These are phyloP conservation scores for Suhomyces ambrosiae DNA, from an alignment of 1,139 yeast species.

Conservation along the genomic window DNA sequence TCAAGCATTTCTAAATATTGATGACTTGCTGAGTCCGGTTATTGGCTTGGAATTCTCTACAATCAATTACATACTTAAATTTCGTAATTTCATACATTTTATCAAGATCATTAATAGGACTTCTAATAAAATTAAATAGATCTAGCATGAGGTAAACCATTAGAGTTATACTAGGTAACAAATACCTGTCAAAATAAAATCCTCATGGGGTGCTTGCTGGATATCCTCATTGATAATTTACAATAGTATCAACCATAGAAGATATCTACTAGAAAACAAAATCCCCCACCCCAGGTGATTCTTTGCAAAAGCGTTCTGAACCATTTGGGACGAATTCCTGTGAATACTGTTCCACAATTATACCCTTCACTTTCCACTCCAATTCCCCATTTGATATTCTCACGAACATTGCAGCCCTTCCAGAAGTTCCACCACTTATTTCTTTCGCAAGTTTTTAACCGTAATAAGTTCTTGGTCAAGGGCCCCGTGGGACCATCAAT, in stretches of 20 bases:
- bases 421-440: slow-evolving; percentile 81
- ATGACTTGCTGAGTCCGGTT: no score
- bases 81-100: no score
- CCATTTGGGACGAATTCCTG: slow-evolving; percentile 52
- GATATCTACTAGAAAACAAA: slow-evolving; percentile 62
- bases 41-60: no score
- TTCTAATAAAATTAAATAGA: no score
- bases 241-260: slow-evolving; percentile 60
- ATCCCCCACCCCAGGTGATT: slow-evolving; percentile 71
- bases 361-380: slow-evolving; percentile 86
- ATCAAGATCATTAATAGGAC: no score
- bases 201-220: no score
- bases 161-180: no score
- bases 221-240: no score
- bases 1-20: no score
- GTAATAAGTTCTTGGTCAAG: slow-evolving; percentile 66
- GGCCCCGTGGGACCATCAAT: slow-evolving; percentile 96
- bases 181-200: no score
- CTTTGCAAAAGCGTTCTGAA: slow-evolving; percentile 50
- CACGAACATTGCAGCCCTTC: slow-evolving; percentile 77
- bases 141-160: no score
- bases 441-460: slow-evolving; percentile 77
- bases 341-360: slow-evolving; percentile 63
- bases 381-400: slow-evolving; percentile 75
- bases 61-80: no score